Evolutionary conservation across 805 yeast species (phyloP).

Genomic region (Phaffomyces antillensis): DNA sequence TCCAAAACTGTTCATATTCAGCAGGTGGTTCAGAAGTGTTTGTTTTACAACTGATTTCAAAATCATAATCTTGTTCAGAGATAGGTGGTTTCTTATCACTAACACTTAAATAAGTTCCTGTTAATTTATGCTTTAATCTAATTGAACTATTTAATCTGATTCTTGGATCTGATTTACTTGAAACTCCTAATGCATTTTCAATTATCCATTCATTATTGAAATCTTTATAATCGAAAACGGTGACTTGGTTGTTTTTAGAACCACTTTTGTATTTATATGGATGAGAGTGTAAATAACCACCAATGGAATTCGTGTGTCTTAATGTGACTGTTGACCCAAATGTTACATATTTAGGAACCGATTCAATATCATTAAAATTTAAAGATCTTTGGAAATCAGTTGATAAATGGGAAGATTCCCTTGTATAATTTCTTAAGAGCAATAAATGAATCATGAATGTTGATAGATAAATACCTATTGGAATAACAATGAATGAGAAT

Average conservation of each 20-base stretch:
- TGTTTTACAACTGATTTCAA: slow-evolving; percentile 73
- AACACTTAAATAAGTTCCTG: slow-evolving; percentile 65
- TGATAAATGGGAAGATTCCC: slow-evolving; percentile 57
- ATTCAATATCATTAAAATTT: slow-evolving; percentile 30
- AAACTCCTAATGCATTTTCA: slow-evolving; percentile 30
- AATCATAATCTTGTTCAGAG: slow-evolving; percentile 83
- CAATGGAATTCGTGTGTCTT: slow-evolving; percentile 62
- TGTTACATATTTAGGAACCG: slow-evolving; percentile 56
- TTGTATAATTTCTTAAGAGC: slow-evolving; percentile 35
- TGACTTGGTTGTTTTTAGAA: slow-evolving; percentile 70
- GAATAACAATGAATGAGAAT: slow-evolving; percentile 40
- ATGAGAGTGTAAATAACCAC: slow-evolving; percentile 80
- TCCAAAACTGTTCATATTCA: slow-evolving; percentile 60
- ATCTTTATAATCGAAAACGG: slow-evolving; percentile 58
- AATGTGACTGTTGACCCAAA: slow-evolving; percentile 67
- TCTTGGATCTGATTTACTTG: slow-evolving; percentile 26
- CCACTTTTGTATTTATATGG: slow-evolving; percentile 55
- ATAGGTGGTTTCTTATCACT: slow-evolving; percentile 74
- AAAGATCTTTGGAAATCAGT: slow-evolving; percentile 62
- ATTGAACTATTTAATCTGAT: slow-evolving; percentile 34
- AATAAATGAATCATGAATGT: slow-evolving; percentile 53
- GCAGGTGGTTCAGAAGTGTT: slow-evolving; percentile 56
- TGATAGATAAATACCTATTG: slow-evolving; percentile 49
- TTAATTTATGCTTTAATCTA: slow-evolving; percentile 60
- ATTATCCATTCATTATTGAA: slow-evolving; percentile 68